These are phyloP conservation scores for Globisporangium apiculatum DNA, from an alignment of 352 stramenopile genomes.

Conservation along the genomic window DNA sequence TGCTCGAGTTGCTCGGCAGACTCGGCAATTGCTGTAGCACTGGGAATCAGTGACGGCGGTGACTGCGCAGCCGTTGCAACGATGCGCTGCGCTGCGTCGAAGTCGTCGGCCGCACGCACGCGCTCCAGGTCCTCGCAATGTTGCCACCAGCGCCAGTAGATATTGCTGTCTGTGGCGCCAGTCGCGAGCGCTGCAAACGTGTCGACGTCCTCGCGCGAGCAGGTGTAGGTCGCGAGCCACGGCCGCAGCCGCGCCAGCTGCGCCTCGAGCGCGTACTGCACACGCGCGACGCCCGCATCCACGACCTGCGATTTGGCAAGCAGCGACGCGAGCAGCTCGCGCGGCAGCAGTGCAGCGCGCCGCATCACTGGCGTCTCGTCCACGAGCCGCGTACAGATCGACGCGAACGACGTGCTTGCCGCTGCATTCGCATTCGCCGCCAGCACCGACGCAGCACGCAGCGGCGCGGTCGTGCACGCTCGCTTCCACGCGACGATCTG, in stretches of 20 bases:
- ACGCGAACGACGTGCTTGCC: slow-evolving; percentile 19
- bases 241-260: slow-evolving; percentile 24
- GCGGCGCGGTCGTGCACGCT: slow-evolving; percentile 19
- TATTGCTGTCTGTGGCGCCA: slow-evolving; percentile 20
- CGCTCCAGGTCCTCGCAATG: slow-evolving; percentile 13
- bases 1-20: slow-evolving; percentile 6
- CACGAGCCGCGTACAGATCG: slow-evolving; percentile 10
- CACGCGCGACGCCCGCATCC: slow-evolving; percentile 24
- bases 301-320: slow-evolving; percentile 21
- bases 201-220: slow-evolving; percentile 29
- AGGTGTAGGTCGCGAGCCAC: slow-evolving; percentile 31
- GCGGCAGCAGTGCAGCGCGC: slow-evolving; percentile 4
- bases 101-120: background rate
- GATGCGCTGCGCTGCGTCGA: background rate
- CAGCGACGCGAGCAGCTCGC: slow-evolving; percentile 19
- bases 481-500: slow-evolving; percentile 39
- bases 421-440: background rate
- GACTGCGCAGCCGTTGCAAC: background rate
- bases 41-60: slow-evolving; percentile 1
- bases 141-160: slow-evolving; percentile 39
- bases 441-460: slow-evolving; percentile 1
- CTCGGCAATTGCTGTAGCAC: background rate
- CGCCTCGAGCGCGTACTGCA: slow-evolving; percentile 20
- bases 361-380: slow-evolving; percentile 8
- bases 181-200: slow-evolving; percentile 21